Base-by-base conservation (phyloP, 139 green algal genomes). In the Asterochloris sp. region DNA sequence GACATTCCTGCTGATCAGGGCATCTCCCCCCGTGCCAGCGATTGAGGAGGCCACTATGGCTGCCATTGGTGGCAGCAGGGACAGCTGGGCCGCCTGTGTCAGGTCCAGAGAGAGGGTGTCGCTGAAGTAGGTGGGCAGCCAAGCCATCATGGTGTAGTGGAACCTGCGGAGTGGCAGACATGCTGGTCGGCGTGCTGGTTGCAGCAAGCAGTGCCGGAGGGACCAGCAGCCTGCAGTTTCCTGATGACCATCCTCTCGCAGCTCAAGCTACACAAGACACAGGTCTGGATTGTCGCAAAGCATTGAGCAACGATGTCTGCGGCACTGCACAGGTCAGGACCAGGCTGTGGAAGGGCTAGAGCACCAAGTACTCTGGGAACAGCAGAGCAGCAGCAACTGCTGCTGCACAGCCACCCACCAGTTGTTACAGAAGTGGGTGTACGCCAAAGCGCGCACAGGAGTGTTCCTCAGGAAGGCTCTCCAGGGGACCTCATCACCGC, bases 381-480 rank as follows among this genome's bases (percentile, higher is more conserved):
- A 54, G 38, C 38, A 54, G 38, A 54, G 38, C 38, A 54, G 38
- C 38, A 54, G 68, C 12, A 13, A n/a, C n/a, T 74, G 68, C 68
- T 29, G n/a, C 17, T 24, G 62, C 15, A 14, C 23, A 13, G 21
- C 27, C n/a, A 27, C 62, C 60, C 88, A 95, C 95, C 96, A 99
- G 89, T 99, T 98, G 86, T 98, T 96, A 89, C 91, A 96, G 82
- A 99, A 99, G 89, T 99, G 97, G 6, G 93, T 95, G 86, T 93
- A 98, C 17, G 91, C 92, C 24, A 99, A 89, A 11, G 92, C 96
- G 26, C 86, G 88, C 15, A 99, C 84, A 62, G 94, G 86, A 11
- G 27, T 73, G 67, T 82, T 89, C 69, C 90, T 87, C 67, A 98
- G 83, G 84, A 99, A 97, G 4, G 88, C 90, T 17, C 96, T 87